A percentile compares a stretch with the other conserved stretches of the same genome.
Evolutionary conservation across 108 stramenopile genomes (phyloP).

Genomic region (Schizochytrium sp.): DNA sequence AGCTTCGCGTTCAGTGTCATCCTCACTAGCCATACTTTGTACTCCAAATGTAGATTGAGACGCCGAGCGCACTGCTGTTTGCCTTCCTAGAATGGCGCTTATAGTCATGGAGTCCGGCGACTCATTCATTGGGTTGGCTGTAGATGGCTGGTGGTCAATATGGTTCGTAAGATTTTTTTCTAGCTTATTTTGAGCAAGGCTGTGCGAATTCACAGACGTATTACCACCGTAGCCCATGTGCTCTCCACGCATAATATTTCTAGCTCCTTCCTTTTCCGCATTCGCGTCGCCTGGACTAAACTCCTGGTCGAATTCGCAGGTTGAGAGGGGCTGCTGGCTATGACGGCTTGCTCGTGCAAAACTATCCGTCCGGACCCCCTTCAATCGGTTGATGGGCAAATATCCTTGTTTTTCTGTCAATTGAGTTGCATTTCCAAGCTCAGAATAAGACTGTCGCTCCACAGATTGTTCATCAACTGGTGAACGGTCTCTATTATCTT

Average conservation of each 20-base stretch:
- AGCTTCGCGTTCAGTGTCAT: not conserved
- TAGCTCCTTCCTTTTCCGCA: not conserved
- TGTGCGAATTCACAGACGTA: too few relatives aligned
- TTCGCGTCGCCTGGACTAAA: not conserved
- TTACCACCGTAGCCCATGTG: too few relatives aligned
- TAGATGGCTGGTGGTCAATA: too few relatives aligned
- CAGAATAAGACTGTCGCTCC: not conserved
- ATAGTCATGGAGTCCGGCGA: slow-evolving; percentile 19
- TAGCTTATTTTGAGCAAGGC: too few relatives aligned
- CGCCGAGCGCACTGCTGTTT: not conserved
- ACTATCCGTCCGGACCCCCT: not conserved
- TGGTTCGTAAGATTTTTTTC: too few relatives aligned
- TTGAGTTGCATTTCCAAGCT: not conserved
- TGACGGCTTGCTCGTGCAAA: slow-evolving; percentile 4
- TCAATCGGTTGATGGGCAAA: not conserved
- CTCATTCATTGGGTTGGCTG: not conserved
- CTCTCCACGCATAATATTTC: too few relatives aligned
- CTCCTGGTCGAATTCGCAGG: not conserved
- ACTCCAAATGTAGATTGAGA: not conserved
- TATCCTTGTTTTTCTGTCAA: not conserved
- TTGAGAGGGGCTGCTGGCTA: slow-evolving; percentile 11
- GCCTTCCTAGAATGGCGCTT: slow-evolving; percentile 3
- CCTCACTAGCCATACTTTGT: not conserved
- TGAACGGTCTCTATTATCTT: not conserved
- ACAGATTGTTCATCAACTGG: not conserved